Base-by-base conservation (phyloP, 164 flowering plant species). In the Hamamelis virginiana region DNA sequence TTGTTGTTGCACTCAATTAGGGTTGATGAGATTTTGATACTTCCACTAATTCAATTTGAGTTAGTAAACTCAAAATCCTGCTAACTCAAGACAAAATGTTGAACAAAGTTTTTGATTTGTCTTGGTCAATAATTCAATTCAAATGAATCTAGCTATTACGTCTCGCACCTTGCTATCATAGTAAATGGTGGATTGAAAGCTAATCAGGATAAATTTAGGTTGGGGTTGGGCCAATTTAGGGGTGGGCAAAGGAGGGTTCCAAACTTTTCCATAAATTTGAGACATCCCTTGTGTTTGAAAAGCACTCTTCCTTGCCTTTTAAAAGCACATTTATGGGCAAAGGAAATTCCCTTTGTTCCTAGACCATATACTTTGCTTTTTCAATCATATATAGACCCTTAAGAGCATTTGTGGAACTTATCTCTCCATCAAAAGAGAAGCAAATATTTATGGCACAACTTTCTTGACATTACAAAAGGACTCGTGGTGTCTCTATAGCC, bases 331-430 rank as follows among this genome's bases (percentile, higher is more conserved):
- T 59, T 43, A 16, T 25, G 52, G 71, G 61, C 69, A 62, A 65
- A 62, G 59, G 74, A 76, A 63, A 76, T 69, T 78, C 41, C 60
- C 68, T 71, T 33, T 33, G 22, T 62, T 74, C 68, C 66, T 65
- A 45, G 12, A 61, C 72, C 71, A 61, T 65, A 71, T 23, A 56
- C 57, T 33, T 65, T 41, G 59, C 61, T 25, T 51, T 68, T 48
- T 53, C 59, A 43, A 44, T 71, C 27, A 46, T 46, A 22, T 26
- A 46, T 46, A 22, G 59, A 21, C 22, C 28, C 22, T 65, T 21
- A 14, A 11, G 21, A 66, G 55, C 70, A 61, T 72, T 59, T 33
- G 38, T 48, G 45, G 28, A 46, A 59, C 56, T 26, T n/a, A n/a
- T 5, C 9, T 5, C 56, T 52, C 56, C 8, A 52, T 52, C 23